Evolutionary conservation across 176 grass and related monocot genomes (phyloP), one percentile per base, ranked within the genome.

Genomic region (Oryza glumipatula): DNA sequence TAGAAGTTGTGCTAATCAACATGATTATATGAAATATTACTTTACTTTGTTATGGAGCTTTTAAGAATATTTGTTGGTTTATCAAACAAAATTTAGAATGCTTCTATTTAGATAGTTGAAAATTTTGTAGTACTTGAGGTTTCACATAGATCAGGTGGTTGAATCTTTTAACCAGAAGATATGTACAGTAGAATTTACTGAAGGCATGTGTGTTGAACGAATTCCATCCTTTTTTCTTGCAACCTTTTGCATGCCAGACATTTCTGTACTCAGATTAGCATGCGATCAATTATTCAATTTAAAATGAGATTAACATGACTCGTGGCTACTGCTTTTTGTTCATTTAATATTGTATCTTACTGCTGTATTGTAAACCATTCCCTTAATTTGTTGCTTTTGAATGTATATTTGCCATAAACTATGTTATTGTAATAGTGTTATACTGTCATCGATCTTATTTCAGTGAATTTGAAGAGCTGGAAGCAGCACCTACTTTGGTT

Each of bases 401-500:
- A 46, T 47, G 41, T 17, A 67, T 66, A 17, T 79, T 79, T 79
- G 13, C 60, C 24, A n/a, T 67, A 75, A 10, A 1, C 43, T 47
- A 24, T 15, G 72, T 28, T 64, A 9, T 41, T 28, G 5, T 36
- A 33, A 19, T 0, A 9, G 2, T 14, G 5, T 84, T 73, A 83
- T 83, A 78, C 14, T 51, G 16, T 72, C 17, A 13, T 22, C 26
- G 8, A 73, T 54, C 68, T 33, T 82, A 14, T 71, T 84, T 24
- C 47, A 94, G 88, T 84, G 92, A 94, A 70, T 94, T 88, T 86
- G 88, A 94, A 85, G 92, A 94, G 65, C 22, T 86, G 28, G 88
- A 91, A 94, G 86, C 67, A 64, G 70, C 74, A 65, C 88, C 92
- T 74, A 49, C 13, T 39, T 70, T 89, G 60, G 73, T 78, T 88